Evolutionary conservation across 306 rosid species (phyloP).

Genomic region (Corylus avellana): DNA sequence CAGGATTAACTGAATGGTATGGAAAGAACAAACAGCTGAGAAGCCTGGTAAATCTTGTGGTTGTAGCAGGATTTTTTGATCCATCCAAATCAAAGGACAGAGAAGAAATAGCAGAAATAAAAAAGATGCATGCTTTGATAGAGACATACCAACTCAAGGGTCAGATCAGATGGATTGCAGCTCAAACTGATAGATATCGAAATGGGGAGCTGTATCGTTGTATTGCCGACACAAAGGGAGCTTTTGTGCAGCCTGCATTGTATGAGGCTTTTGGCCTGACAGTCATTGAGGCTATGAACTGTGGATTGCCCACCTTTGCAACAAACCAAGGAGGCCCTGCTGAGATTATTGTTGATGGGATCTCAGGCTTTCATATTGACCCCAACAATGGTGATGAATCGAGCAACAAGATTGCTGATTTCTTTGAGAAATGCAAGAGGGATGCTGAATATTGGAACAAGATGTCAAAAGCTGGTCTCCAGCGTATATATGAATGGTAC

Average conservation of each 20-base stretch:
- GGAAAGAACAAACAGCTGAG: conserved; percentile 73
- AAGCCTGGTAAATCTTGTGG: conserved; percentile 70
- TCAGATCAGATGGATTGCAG: conserved; percentile 90
- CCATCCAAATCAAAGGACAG: conserved; percentile 89
- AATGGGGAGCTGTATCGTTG: conserved; percentile 82
- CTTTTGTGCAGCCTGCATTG: conserved; percentile 94
- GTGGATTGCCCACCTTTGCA: conserved; percentile 91
- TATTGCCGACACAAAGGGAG: conserved; percentile 82
- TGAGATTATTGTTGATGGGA: conserved; percentile 76
- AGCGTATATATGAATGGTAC: conserved; percentile 78
- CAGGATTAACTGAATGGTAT: conserved; percentile 87
- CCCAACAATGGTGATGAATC: conserved; percentile 79
- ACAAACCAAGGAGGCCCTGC: conserved; percentile 98
- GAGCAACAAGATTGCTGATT: conserved; percentile 72
- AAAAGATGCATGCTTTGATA: conserved; percentile 76
- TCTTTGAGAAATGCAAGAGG: conserved; percentile 76
- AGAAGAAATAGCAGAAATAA: conserved; percentile 85
- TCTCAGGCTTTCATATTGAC: conserved; percentile 81
- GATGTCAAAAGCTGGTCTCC: conserved; percentile 66
- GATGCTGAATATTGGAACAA: conserved; percentile 62
- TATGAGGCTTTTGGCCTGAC: conserved; percentile 95
- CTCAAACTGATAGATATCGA: conserved; percentile 78
- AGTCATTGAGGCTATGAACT: conserved; percentile 95
- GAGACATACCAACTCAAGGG: conserved; percentile 65
- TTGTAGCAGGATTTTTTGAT: conserved; percentile 89